phyloP scores from a whole-genome alignment of 192 early-diverging fungal species.

The Umbelopsis isabellina region DNA sequence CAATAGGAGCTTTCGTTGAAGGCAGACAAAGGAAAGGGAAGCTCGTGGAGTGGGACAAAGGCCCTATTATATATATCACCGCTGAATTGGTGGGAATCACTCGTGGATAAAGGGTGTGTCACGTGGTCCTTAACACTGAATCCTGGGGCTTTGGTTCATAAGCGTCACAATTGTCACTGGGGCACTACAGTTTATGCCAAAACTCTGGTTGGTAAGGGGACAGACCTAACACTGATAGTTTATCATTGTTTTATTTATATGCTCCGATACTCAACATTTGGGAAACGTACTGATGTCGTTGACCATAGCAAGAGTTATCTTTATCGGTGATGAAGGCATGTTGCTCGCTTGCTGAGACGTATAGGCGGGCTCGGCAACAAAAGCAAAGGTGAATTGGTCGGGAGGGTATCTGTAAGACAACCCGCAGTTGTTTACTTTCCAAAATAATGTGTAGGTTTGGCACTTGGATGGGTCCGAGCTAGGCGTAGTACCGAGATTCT shows the following conservation, averaged over 20 bases:
- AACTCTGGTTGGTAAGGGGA: not conserved
- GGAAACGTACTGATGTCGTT: not conserved
- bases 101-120: not conserved
- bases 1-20: not conserved
- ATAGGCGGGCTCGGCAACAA: not conserved
- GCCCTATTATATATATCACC: not conserved
- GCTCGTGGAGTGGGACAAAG: not conserved
- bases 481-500: not conserved
- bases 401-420: conserved; percentile 15
- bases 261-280: not conserved
- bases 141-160: not conserved
- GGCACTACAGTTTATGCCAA: not conserved
- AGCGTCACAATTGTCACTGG: conserved; percentile 14
- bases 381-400: conserved; percentile 3
- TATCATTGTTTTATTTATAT: no score
- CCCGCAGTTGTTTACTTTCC: conserved; percentile 4
- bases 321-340: not conserved
- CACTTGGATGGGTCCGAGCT: not conserved
- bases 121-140: not conserved
- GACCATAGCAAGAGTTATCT: not conserved
- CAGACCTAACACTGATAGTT: not conserved
- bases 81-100: not conserved
- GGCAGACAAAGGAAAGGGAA: not conserved
- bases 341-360: not conserved
- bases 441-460: not conserved